Conservation (phyloP, 1,284 basidiomycete genomes). For the Ceratobasidium sp. region DNA sequence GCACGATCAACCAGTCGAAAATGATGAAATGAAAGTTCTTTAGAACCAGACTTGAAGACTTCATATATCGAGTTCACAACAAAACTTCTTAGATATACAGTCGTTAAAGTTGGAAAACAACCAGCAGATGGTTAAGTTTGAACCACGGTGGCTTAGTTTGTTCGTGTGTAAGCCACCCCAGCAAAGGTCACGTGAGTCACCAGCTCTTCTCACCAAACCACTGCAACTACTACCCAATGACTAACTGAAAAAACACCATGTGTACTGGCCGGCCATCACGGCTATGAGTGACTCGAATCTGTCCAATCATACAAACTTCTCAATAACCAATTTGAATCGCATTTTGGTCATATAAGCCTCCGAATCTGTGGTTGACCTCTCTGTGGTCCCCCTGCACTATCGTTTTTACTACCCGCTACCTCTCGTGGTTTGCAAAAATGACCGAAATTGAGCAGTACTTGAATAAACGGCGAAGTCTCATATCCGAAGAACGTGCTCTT, state of each 20-base stretch:
- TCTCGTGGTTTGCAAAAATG: neutral
- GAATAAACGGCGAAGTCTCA: slow-evolving; percentile 63
- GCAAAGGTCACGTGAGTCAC: neutral
- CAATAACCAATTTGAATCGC: neutral
- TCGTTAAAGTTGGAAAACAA: too few relatives aligned
- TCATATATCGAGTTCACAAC: too few relatives aligned
- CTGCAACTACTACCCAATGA: neutral
- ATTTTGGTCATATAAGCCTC: neutral
- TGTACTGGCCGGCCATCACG: slow-evolving; percentile 58
- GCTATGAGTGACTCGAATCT: slow-evolving; percentile 76
- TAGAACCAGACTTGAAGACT: too few relatives aligned
- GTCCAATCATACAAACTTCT: neutral
- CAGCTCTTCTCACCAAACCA: neutral
- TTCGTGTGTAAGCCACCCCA: neutral
- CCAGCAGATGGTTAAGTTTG: too few relatives aligned
- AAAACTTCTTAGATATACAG: too few relatives aligned
- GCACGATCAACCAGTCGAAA: too few relatives aligned
- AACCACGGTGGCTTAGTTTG: neutral
- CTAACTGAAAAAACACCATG: neutral
- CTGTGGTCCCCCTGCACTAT: neutral
- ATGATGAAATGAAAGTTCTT: too few relatives aligned
- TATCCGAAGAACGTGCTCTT: slow-evolving; percentile 66
- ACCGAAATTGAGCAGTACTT: neutral
- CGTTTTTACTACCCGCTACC: neutral
- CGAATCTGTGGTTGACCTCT: too few relatives aligned